Percentiles rank a stretch among this genome's conserved stretches.
Evolutionary conservation across 495 filamentous ascomycete genomes (phyloP).

Genomic region (Talaromyces borbonicus): DNA sequence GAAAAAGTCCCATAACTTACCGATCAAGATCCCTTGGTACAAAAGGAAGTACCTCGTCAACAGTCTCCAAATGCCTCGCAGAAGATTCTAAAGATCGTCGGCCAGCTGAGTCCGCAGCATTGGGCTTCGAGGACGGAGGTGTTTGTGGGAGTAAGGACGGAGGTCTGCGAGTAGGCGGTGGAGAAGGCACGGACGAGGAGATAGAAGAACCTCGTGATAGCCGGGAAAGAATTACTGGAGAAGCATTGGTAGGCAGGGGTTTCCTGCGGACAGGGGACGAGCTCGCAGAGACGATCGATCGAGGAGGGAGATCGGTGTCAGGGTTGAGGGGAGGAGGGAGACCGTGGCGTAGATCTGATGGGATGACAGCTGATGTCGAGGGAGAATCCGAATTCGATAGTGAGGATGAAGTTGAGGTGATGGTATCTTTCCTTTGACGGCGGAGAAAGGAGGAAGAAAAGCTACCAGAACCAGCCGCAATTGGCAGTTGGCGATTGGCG

Average conservation of each 20-base stretch:
- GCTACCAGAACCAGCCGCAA: constrained; percentile 7
- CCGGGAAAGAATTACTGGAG: constrained; percentile 21
- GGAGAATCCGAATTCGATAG: background rate
- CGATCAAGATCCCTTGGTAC: constrained; percentile 30
- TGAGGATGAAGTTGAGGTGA: constrained; percentile 9
- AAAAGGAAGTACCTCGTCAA: constrained; percentile 24
- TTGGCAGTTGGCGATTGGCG: constrained; percentile 6
- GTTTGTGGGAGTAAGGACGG: background rate
- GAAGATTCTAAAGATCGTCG: constrained; percentile 2
- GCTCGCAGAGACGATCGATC: constrained; percentile 3
- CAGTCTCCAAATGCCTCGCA: constrained; percentile 4
- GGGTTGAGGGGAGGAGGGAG: constrained; percentile 11
- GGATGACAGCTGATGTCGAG: background rate
- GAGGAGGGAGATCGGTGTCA: constrained; percentile 5
- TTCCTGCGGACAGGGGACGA: constrained; percentile 27
- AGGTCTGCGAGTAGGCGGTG: background rate
- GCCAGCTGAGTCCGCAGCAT: background rate
- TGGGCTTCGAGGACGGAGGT: background rate
- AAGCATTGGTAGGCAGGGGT: constrained; percentile 27
- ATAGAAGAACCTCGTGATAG: constrained; percentile 10
- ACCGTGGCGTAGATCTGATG: constrained; percentile 5
- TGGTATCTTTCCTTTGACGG: constrained; percentile 7
- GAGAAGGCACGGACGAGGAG: background rate
- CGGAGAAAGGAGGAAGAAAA: constrained; percentile 10
- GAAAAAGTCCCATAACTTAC: constrained; percentile 20